Evolutionary conservation across 148 eudicot species (phyloP), one percentile per base, ranked within the genome.

Genomic region (Chenopodium berlandieri): DNA sequence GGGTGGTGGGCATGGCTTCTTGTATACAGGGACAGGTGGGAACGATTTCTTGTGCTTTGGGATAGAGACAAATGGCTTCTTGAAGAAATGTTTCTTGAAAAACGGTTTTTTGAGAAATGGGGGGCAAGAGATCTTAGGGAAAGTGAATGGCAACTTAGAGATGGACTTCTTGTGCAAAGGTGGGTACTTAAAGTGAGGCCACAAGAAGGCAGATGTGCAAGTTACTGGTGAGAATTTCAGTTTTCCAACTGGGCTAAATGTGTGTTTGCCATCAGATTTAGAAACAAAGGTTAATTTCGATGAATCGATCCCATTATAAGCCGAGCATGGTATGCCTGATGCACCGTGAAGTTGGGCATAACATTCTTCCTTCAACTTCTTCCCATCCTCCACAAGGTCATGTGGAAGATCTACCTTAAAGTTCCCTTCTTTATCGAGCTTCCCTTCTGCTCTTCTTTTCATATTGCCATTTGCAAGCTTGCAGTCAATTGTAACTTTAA

Each of bases 261-360:
- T 84, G n/a, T 84, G 89, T 30, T 87, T 84, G 10, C 83, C 85
- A 25, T 79, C 63, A 44, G 80, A 44, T 20, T 77, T 78, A 6
- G 88, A 84, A 31, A 72, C 74, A 75, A 81, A 80, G 62, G 78
- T 65, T 7, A 88, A 1, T 82, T 88, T 88, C 16, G 89, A 64
- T 60, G 84, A 64, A 22, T 88, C 77, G 4, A 86, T 65, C 40
- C 81, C 87, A 58, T 82, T 68, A 68, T 78, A 27, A 80, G 82
- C 23, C 4, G 90, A 79, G 68, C 90, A 86, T 1, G 87, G 86
- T 9, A 79, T 22, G 4, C 83, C 69, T 23, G 87, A 84, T 56
- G 90, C 90, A 63, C 89, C 69, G 23, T 88, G 89, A 27, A 88
- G 87, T 75, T 88, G 86, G 2, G 90, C 89, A 73, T 52, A 86